A percentile compares a stretch with the other conserved stretches of the same genome.
These are phyloP conservation scores for Lagerstroemia speciosa DNA, from an alignment of 345 rosid species.

Conservation along the genomic window DNA sequence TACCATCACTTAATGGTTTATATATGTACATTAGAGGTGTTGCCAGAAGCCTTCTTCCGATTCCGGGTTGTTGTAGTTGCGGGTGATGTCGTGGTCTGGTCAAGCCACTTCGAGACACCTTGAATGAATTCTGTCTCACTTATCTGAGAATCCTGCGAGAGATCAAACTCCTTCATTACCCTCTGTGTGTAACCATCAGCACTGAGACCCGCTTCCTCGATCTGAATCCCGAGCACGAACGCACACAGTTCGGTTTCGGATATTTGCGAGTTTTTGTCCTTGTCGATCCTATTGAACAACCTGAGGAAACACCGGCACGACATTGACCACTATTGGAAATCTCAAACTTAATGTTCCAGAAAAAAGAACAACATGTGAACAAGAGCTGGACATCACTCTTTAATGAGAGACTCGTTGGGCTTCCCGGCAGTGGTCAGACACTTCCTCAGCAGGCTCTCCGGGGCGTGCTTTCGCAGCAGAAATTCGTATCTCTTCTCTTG, in stretches of 20 bases:
- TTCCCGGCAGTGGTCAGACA: slow-evolving; percentile 21
- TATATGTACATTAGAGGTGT: slow-evolving; percentile 9
- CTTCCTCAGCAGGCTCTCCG: slow-evolving; percentile 12
- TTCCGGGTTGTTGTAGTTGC: not conserved
- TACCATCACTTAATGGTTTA: not conserved
- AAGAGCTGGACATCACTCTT: slow-evolving; percentile 15
- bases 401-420: slow-evolving; percentile 19
- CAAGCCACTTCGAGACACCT: slow-evolving; percentile 30
- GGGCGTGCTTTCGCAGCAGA: slow-evolving; percentile 14
- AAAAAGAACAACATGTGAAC: not conserved
- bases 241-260: slow-evolving; percentile 29
- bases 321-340: not conserved
- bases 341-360: too few species aligned
- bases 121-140: slow-evolving; percentile 24
- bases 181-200: slow-evolving; percentile 15
- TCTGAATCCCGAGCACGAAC: slow-evolving; percentile 30
- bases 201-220: slow-evolving; percentile 21
- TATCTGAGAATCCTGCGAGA: slow-evolving; percentile 19
- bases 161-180: slow-evolving; percentile 27
- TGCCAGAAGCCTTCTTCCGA: not conserved
- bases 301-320: slow-evolving; percentile 11
- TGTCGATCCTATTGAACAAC: slow-evolving; percentile 29
- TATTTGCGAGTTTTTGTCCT: slow-evolving; percentile 13
- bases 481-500: slow-evolving; percentile 30
- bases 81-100: slow-evolving; percentile 5